phyloP scores from a whole-genome alignment of 371 early-diverging fungal species.

The Rhizopus stolonifer region DNA sequence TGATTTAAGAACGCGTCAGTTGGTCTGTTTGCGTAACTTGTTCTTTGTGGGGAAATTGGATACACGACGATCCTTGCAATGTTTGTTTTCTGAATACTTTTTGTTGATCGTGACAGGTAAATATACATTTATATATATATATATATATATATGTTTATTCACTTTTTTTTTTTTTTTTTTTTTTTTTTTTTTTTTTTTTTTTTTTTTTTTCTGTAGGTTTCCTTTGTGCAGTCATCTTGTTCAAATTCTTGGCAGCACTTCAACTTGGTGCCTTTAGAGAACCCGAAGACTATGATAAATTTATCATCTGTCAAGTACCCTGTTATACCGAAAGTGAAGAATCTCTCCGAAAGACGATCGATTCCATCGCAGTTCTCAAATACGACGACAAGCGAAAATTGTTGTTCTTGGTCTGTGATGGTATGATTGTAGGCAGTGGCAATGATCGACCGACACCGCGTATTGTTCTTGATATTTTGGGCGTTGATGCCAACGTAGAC shows the following conservation, averaged over 20 bases:
- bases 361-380: slow-evolving; percentile 80
- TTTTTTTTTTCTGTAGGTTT: slow-evolving; percentile 31
- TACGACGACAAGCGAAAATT: slow-evolving; percentile 95
- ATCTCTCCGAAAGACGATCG: slow-evolving; percentile 89
- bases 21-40: slow-evolving; percentile 73
- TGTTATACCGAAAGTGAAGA: slow-evolving; percentile 98
- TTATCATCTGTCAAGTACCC: slow-evolving; percentile 85
- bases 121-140: too few relatives aligned
- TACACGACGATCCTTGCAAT: slow-evolving; percentile 71
- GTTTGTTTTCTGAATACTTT: slow-evolving; percentile 85
- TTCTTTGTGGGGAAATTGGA: slow-evolving; percentile 88
- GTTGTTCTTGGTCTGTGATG: slow-evolving; percentile 82
- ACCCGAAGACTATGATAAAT: slow-evolving; percentile 90
- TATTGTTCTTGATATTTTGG: slow-evolving; percentile 91
- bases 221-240: slow-evolving; percentile 80
- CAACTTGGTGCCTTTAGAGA: slow-evolving; percentile 76
- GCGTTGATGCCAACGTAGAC: slow-evolving; percentile 73
- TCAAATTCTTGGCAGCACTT: slow-evolving; percentile 92
- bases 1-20: slow-evolving; percentile 35
- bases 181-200: neutral
- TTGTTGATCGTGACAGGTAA: slow-evolving; percentile 68
- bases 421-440: slow-evolving; percentile 90
- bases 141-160: too few relatives aligned
- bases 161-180: neutral
- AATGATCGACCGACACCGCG: slow-evolving; percentile 95